Percentiles rank a stretch among this genome's conserved stretches.
Conservation (phyloP, 768 basidiomycete species). For the Leucocoprinus leucothites region DNA sequence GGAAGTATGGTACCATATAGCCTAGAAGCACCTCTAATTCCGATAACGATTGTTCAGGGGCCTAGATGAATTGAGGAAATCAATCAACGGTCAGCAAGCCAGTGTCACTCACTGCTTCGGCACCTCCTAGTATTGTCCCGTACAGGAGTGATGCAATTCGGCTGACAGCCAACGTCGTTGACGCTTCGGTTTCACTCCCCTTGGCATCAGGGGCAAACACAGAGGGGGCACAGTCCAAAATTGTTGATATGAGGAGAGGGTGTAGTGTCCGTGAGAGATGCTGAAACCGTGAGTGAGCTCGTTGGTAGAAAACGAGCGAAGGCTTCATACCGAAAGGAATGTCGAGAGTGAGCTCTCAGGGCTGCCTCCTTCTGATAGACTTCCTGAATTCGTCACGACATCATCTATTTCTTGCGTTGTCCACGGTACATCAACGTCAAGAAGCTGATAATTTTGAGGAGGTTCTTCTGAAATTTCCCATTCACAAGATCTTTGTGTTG, state of each 20-base stretch:
- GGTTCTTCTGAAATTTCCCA: conserved; percentile 32
- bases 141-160: conserved; percentile 63
- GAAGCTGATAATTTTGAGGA: conserved; percentile 19
- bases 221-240: conserved; percentile 82
- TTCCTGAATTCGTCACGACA: conserved; percentile 1
- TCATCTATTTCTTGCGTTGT: conserved; percentile 15
- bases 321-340: conserved; percentile 11
- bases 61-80: conserved; percentile 14
- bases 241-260: conserved; percentile 74
- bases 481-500: conserved; percentile 30
- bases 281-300: conserved; percentile 28
- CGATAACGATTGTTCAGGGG: conserved; percentile 27
- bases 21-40: conserved; percentile 59
- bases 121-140: conserved; percentile 45
- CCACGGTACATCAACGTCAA: conserved; percentile 4
- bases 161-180: conserved; percentile 54
- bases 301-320: neutral
- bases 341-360: neutral
- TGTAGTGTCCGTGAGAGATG: conserved; percentile 73
- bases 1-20: conserved; percentile 84
- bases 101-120: conserved; percentile 31
- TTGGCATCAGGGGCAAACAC: conserved; percentile 71
- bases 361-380: neutral
- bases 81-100: neutral
- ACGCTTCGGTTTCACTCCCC: conserved; percentile 57